Base-by-base conservation (phyloP, 1,284 basidiomycete genomes). In the Moniliophthora roreri region DNA sequence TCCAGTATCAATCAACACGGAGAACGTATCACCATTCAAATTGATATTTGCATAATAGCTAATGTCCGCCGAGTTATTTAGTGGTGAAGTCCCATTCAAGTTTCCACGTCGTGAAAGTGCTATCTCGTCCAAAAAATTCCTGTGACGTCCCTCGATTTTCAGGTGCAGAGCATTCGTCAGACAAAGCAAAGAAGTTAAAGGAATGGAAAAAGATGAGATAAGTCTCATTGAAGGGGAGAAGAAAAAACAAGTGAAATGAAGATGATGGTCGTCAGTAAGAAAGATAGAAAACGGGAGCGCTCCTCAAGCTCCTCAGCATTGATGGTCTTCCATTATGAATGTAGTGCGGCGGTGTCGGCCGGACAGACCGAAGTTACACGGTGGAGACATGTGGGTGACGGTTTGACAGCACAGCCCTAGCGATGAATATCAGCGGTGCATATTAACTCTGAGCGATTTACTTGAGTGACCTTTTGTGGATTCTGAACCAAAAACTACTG, bases 1-100 rank as follows among this genome's bases (percentile, higher is more conserved):
- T 50, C 86, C 87, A 4, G 86, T 87, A 61, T 89, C 86, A 52
- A 89, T 74, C 47, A 84, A 64, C 48, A 84, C 71, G 15, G 68
- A 65, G 61, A 81, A 81, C 2, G 57, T 52, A n/a, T 67, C 57
- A 11, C 75, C 78, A 34, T 81, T 80, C 38, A 88, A 65, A 3
- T 76, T 73, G 51, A 85, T 68, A 52, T 81, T 79, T 23, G 78
- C 74, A 50, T 69, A 71, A 58, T 87, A 87, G 57, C 71, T 68
- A 18, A 65, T 55, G 46, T 65, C 63, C 10, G 60, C 63, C 1
- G 58, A 53, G 49, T 65, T 54, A 16, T 36, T 55, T 5, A 63
- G 51, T 4, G 61, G 57, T 2, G 58, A 57, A 21, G 53, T 57
- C 4, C 57, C 48, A 13, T 46, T 4, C 13, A 46, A 13, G 28